Evolutionary conservation across 2,329 filamentous ascomycete genomes (phyloP), one percentile per base, ranked within the genome.

Genomic region (Beauveria rudraprayagi): DNA sequence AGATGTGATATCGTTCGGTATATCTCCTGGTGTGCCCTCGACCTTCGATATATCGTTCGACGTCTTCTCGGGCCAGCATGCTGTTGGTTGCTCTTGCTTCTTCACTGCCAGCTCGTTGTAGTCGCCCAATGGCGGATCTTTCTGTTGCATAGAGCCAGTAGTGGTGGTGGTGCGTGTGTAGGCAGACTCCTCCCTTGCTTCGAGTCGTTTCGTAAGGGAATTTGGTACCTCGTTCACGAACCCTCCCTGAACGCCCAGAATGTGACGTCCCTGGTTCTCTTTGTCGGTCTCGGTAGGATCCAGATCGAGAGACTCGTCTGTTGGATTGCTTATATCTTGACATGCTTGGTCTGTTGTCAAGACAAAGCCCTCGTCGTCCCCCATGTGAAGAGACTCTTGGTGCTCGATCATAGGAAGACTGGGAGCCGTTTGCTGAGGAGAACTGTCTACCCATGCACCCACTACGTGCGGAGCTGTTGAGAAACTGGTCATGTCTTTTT

Each of bases 81-180:
- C 17, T 19, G 17, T 52, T 43, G 46, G 11, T n/a, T 19, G 22
- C 40, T 40, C 46, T 44, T 19, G 47, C 47, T 14, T 30, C 16
- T 14, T 52, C 26, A 16, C 40, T 44, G 2, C 26, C 30, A 28
- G 46, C 53, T 4, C 34, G 24, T 50, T 26, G 53, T 6, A 53
- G 22, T 40, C 26, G 37, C 41, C 11, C 17, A 6, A 43, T 16
- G 17, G 9, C 9, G 63, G 19, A 51, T 59, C 22, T 62, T 69
- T 43, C 46, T 28, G 7, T 19, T 24, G 76, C 72, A 61, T 74
- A 73, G 64, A 79, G 63, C 83, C 83, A 85, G 75, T 85, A 85
- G 73, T 85, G 83, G 70, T 85, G 83, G 66, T 86, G 82, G 66
- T 86, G 83, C 65, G 79, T 83, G 69, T 85, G 83, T 62, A 83